These are phyloP conservation scores for Sporothrix dimorphospora DNA, from an alignment of 2,329 filamentous ascomycete genomes.

Conservation along the genomic window DNA sequence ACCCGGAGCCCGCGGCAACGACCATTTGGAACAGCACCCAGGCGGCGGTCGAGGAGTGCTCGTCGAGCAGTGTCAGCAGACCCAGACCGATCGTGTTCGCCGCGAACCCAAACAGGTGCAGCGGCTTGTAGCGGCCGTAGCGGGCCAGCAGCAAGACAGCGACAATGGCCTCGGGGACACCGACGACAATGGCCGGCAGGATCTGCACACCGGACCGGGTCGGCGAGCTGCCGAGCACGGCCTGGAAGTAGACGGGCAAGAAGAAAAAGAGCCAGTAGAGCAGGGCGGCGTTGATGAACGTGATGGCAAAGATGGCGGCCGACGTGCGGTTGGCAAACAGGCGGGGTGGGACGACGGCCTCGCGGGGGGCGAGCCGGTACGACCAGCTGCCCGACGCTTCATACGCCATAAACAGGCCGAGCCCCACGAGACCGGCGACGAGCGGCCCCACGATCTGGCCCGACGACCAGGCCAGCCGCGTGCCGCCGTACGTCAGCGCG, in stretches of 20 bases:
- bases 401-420: slow-evolving; percentile 43
- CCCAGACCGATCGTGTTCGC: slow-evolving; percentile 37
- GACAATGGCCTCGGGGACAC: slow-evolving; percentile 31
- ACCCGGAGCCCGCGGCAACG: slow-evolving; percentile 64
- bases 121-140: slow-evolving; percentile 37
- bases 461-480: slow-evolving; percentile 46
- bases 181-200: slow-evolving; percentile 37
- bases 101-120: slow-evolving; percentile 45
- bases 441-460: slow-evolving; percentile 47
- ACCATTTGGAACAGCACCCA: slow-evolving; percentile 57
- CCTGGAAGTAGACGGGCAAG: slow-evolving; percentile 52
- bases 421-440: slow-evolving; percentile 45
- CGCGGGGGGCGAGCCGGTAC: slow-evolving; percentile 23
- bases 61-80: slow-evolving; percentile 36
- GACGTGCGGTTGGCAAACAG: slow-evolving; percentile 50
- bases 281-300: slow-evolving; percentile 40
- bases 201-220: slow-evolving; percentile 39
- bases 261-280: slow-evolving; percentile 45
- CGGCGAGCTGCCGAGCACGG: slow-evolving; percentile 42
- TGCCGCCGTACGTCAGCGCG: slow-evolving; percentile 49
- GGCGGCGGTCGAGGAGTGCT: slow-evolving; percentile 36
- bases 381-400: slow-evolving; percentile 33
- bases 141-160: slow-evolving; percentile 29
- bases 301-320: slow-evolving; percentile 38
- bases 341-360: slow-evolving; percentile 45